These are phyloP conservation scores for Hypericum androsaemum DNA, from an alignment of 345 rosid genomes.

Conservation along the genomic window DNA sequence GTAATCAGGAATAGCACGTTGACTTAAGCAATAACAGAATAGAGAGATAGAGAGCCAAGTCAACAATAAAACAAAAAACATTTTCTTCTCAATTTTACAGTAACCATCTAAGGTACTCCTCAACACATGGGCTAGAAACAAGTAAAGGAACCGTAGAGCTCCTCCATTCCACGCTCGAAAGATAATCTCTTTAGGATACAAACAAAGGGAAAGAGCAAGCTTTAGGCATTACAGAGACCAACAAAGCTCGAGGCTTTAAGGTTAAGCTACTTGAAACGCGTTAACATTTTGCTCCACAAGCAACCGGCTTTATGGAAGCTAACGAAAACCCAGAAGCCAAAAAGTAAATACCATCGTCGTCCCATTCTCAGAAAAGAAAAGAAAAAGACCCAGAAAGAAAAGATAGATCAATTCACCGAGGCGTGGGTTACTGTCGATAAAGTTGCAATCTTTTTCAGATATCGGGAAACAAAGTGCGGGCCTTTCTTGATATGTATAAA, in stretches of 20 bases:
- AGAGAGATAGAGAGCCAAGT: too few species aligned
- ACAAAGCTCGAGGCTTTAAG: neutral
- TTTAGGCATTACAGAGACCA: too few species aligned
- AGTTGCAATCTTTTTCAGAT: constrained; percentile 9
- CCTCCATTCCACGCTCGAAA: too few species aligned
- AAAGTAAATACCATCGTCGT: neutral
- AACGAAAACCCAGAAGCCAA: neutral
- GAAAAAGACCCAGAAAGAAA: neutral
- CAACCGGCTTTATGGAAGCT: neutral
- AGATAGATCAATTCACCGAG: neutral
- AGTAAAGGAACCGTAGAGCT: too few species aligned
- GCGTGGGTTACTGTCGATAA: constrained; percentile 4
- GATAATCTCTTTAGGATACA: too few species aligned
- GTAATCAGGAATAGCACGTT: too few species aligned
- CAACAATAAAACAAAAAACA: too few species aligned
- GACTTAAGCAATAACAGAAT: too few species aligned
- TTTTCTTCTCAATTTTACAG: too few species aligned
- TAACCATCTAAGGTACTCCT: too few species aligned
- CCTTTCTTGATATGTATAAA: neutral
- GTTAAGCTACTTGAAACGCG: neutral
- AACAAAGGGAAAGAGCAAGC: too few species aligned
- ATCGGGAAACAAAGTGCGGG: neutral
- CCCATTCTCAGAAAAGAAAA: neutral
- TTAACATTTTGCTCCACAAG: constrained; percentile 5
- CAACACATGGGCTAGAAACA: too few species aligned